Evolutionary conservation across 768 basidiomycete species (phyloP).

Genomic region (Boletus insuetus): DNA sequence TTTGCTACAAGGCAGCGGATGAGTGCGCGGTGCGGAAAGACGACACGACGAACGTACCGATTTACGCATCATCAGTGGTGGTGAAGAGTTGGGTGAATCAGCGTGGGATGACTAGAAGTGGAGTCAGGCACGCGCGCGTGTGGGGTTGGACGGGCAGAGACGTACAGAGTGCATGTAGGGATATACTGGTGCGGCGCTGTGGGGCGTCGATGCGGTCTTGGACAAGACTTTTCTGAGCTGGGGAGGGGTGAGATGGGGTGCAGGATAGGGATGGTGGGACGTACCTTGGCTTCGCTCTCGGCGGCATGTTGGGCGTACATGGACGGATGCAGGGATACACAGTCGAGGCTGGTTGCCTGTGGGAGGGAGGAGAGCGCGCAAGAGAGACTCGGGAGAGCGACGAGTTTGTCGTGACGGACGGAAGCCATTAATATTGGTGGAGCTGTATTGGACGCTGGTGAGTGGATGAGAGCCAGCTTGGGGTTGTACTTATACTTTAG

Average conservation of each 20-base stretch:
- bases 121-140: slow-evolving; percentile 4
- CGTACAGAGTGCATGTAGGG: slow-evolving; percentile 40
- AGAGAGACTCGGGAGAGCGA: slow-evolving; percentile 73
- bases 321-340: slow-evolving; percentile 62
- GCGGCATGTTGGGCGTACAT: slow-evolving; percentile 68
- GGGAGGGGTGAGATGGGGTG: slow-evolving; percentile 6
- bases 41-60: slow-evolving; percentile 33
- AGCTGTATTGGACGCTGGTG: neutral
- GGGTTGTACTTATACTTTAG: slow-evolving; percentile 15
- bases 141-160: neutral
- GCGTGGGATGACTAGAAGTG: slow-evolving; percentile 35
- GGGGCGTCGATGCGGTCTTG: slow-evolving; percentile 40
- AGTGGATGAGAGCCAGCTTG: neutral
- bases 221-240: slow-evolving; percentile 66
- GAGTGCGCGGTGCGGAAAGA: neutral
- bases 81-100: slow-evolving; percentile 38
- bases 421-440: slow-evolving; percentile 23
- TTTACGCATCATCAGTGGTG: slow-evolving; percentile 58
- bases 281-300: slow-evolving; percentile 75
- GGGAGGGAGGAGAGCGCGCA: slow-evolving; percentile 66
- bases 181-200: slow-evolving; percentile 32
- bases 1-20: slow-evolving; percentile 16
- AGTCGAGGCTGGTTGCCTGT: slow-evolving; percentile 66
- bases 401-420: slow-evolving; percentile 49
- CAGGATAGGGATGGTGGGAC: slow-evolving; percentile 1